These are phyloP conservation scores for Ananas comosus DNA, from an alignment of 176 grass and related monocot genomes.

Conservation along the genomic window DNA sequence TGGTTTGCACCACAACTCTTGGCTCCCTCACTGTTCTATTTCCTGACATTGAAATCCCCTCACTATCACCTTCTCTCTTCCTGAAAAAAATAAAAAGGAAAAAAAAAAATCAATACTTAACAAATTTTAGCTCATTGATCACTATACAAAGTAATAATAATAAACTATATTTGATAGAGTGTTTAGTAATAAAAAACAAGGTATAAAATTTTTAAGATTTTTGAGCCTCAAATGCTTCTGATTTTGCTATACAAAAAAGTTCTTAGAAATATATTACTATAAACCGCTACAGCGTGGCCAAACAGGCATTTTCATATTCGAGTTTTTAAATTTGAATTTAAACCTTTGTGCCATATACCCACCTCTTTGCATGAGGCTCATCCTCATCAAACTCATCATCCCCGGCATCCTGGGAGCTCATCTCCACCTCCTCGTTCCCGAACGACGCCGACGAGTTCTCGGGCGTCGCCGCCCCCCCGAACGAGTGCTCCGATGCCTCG, in stretches of 20 bases:
- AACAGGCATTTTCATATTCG: too few relatives aligned
- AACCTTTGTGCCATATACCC: not conserved
- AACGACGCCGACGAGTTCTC: conserved; percentile 28
- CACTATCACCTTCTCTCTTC: conserved; percentile 30
- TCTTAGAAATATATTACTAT: too few relatives aligned
- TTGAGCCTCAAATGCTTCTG: too few relatives aligned
- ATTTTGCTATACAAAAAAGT: too few relatives aligned
- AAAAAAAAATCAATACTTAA: not conserved
- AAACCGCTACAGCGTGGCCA: too few relatives aligned
- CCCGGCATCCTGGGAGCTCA: conserved; percentile 24
- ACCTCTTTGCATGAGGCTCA: conserved; percentile 32
- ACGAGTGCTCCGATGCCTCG: not conserved
- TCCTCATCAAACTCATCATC: conserved; percentile 26
- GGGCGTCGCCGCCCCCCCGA: conserved; percentile 4
- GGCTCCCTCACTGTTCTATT: conserved; percentile 31
- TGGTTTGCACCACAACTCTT: conserved; percentile 32
- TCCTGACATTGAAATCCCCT: conserved; percentile 21
- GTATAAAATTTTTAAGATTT: too few relatives aligned
- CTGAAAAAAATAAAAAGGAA: conserved; percentile 11
- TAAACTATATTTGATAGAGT: not conserved
- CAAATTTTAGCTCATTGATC: too few relatives aligned
- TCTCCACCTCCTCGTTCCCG: conserved; percentile 25
- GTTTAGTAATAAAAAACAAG: too few relatives aligned
- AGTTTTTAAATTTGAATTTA: not conserved
- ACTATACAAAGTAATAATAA: not conserved